These are phyloP conservation scores for Leishmania arabica DNA, from an alignment of 208 protist species.

Conservation along the genomic window DNA sequence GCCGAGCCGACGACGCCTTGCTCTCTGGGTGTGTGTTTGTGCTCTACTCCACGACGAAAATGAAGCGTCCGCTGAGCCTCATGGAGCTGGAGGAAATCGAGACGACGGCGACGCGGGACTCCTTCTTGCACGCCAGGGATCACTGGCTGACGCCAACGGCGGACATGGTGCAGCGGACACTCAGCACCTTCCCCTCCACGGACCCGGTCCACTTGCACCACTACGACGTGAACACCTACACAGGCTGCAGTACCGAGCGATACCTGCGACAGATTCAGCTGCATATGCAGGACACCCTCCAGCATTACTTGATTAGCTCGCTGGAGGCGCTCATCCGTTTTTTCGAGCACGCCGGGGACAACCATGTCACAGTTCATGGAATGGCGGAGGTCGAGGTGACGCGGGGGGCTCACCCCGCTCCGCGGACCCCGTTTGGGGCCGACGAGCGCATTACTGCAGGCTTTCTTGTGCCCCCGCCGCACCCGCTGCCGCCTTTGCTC, in stretches of 20 bases:
- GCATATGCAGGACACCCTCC: conserved; percentile 94
- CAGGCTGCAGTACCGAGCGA: conserved; percentile 91
- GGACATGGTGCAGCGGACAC: conserved; percentile 53
- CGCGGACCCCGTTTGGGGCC: conserved; percentile 45
- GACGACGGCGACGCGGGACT: conserved; percentile 65
- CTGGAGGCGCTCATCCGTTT: conserved; percentile 85
- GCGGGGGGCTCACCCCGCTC: conserved; percentile 34
- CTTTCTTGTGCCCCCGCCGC: conserved; percentile 39
- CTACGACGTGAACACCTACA: conserved; percentile 88
- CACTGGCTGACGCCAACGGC: conserved; percentile 70
- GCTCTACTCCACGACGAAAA: conserved; percentile 42
- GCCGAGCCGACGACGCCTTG: conserved; percentile 74
- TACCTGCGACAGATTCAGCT: conserved; percentile 91
- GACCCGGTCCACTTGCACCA: conserved; percentile 85
- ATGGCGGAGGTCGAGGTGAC: conserved; percentile 62
- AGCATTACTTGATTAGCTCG: conserved; percentile 61
- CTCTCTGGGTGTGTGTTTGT: conserved; percentile 77
- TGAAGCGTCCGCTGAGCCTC: conserved; percentile 64
- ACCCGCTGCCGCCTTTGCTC: conserved; percentile 60
- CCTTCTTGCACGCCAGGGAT: conserved; percentile 70
- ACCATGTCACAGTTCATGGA: conserved; percentile 41
- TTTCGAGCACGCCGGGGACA: conserved; percentile 78
- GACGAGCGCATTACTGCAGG: conserved; percentile 38
- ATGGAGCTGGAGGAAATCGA: conserved; percentile 92
- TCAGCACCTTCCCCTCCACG: conserved; percentile 16